phyloP scores from a whole-genome alignment of 2,329 filamentous ascomycete genomes.

The Clarireedia hainanense region DNA sequence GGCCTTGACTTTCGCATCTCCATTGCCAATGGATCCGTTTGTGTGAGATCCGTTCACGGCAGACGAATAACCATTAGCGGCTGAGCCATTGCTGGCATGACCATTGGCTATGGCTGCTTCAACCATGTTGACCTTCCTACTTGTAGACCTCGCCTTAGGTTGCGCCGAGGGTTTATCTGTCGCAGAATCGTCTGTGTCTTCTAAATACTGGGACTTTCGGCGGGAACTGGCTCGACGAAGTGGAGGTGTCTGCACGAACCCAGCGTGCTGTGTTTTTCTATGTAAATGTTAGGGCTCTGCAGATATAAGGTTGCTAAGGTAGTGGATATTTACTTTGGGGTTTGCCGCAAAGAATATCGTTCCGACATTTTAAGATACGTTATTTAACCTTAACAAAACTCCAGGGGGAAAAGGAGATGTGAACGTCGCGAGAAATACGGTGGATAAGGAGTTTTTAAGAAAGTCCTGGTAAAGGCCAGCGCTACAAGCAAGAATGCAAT shows the following conservation, averaged over 20 bases:
- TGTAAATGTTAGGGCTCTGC: slow-evolving; percentile 7
- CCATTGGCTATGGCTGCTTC: slow-evolving; percentile 20
- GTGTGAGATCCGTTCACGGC: slow-evolving; percentile 7
- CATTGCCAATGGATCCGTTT: slow-evolving; percentile 7
- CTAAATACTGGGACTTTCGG: slow-evolving; percentile 31
- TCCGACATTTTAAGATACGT: slow-evolving; percentile 21
- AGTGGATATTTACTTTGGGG: slow-evolving; percentile 26
- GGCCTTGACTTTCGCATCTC: slow-evolving; percentile 8
- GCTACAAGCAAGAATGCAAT: no score
- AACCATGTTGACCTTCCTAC: slow-evolving; percentile 19
- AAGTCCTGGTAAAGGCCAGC: no score
- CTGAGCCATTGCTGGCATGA: slow-evolving; percentile 10
- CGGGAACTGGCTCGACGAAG: slow-evolving; percentile 33
- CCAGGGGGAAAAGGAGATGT: no score
- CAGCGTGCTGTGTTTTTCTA: slow-evolving; percentile 44
- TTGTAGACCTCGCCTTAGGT: slow-evolving; percentile 13
- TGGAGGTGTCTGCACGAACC: slow-evolving; percentile 44
- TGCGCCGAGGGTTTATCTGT: slow-evolving; percentile 20
- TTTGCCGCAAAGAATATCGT: slow-evolving; percentile 28
- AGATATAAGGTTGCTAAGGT: background rate
- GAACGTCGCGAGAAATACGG: no score
- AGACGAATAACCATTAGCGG: slow-evolving; percentile 6
- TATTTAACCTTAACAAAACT: background rate
- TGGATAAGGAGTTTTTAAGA: no score
- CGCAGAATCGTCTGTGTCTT: slow-evolving; percentile 28